A percentile compares a stretch with the other conserved stretches of the same genome.
phyloP scores from a whole-genome alignment of 805 yeast genomes.

The Jamesozyma gamospora region DNA sequence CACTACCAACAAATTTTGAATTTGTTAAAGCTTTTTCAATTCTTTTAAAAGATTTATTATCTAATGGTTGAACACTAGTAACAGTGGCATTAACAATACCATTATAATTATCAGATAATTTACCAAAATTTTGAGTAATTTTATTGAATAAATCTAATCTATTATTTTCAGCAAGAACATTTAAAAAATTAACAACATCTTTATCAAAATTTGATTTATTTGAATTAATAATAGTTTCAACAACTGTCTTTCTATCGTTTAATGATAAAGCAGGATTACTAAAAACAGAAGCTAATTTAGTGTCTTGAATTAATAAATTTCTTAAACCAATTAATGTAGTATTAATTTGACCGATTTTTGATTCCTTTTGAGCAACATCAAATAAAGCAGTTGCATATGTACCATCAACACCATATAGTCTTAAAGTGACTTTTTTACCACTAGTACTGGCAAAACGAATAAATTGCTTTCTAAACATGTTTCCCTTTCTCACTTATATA shows the following conservation, averaged over 20 bases:
- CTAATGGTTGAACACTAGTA: conserved; percentile 79
- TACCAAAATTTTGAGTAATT: conserved; percentile 60
- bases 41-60: conserved; percentile 66
- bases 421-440: conserved; percentile 75
- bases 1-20: conserved; percentile 74
- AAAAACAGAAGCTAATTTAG: conserved; percentile 51
- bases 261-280: conserved; percentile 75
- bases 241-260: conserved; percentile 64
- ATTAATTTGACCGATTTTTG: conserved; percentile 40
- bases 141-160: conserved; percentile 62
- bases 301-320: conserved; percentile 46
- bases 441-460: conserved; percentile 7
- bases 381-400: conserved; percentile 93
- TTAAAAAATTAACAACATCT: conserved; percentile 63
- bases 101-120: conserved; percentile 77
- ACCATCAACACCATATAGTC: conserved; percentile 90
- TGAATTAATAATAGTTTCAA: conserved; percentile 38
- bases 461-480: conserved; percentile 4
- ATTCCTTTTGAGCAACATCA: conserved; percentile 53
- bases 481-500: too few relatives aligned
- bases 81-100: conserved; percentile 91
- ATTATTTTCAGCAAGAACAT: conserved; percentile 88
- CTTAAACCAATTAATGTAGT: conserved; percentile 52
- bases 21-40: conserved; percentile 67
- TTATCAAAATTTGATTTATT: conserved; percentile 45